Base-by-base conservation (phyloP, 768 basidiomycete species). In the Kwoniella bestiolae region DNA sequence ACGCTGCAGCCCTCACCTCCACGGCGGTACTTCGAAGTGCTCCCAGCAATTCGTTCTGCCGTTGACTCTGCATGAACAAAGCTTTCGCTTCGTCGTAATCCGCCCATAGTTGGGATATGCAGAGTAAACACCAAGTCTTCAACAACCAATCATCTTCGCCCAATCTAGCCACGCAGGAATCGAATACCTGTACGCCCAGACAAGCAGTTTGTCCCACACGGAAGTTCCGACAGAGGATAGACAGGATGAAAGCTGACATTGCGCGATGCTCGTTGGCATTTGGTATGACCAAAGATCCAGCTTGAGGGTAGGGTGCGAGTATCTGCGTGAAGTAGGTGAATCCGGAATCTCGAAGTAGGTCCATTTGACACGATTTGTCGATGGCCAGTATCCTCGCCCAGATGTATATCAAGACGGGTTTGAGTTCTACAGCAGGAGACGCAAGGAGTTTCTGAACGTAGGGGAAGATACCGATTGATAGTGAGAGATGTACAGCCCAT, bases 311-410 rank as follows among this genome's bases (percentile, higher is more conserved):
- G 11, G 81, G 81, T 3, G 79, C 73, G 53, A 82, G 73, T 28
- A 82, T 76, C 16, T 75, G 74, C 5, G 79, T 72, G 62, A 82
- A 82, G 65, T 82, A 82, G 65, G 87, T 89, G 63, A 82, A 81
- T 3, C 88, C 85, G 38, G 79, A 77, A 56, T 88, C 91, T 69
- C 88, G 90, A 75, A 90, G 88, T 5, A 99, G 84, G 74, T 98
- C 95, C 21, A 88, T 85, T 78, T 97, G 95, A 55, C 95, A 95
- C 5, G 89, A 87, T 1, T 89, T 88, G 79, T 97, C 95, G n/a
- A 98, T 92, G 1, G 95, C 95, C 29, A 98, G 86, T 68, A 99
- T 97, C 23, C 96, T 87, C 2, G 95, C 91, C 96, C 96, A 98
- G 65, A 99, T 98, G 83, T 97, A 99, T 69, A 98, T 97, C 23